Base-by-base conservation (phyloP, 495 filamentous ascomycete species). In the Aspergillus heteromorphus region DNA sequence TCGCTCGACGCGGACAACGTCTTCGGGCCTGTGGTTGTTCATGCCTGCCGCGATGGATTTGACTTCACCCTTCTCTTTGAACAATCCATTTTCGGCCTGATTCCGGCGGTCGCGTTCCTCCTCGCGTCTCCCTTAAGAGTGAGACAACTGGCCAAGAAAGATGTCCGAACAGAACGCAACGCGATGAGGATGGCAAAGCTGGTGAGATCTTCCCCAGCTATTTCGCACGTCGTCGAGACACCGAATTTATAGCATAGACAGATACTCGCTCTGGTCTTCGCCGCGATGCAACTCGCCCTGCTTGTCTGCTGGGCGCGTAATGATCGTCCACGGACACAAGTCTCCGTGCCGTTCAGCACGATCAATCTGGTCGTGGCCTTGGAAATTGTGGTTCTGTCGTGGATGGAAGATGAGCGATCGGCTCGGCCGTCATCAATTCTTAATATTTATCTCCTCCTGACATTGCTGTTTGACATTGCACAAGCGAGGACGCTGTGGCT, bases 381-480 rank as follows among this genome's bases (percentile, higher is more conserved):
- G 43, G 45, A 49, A 20, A 19, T 55, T 11, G 11, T 42, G 29
- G 30, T 48, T 6, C 17, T 55, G 11, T 62, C 59, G 1, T 59
- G 50, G 48, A 17, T 52, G 16, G 59, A 65, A 53, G 52, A 65
- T 56, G 30, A 16, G 13, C 53, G 56, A 25, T 65, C 59, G 23
- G 50, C 52, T 5, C 51, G 51, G 36, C 62, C 62, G n/a, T 62
- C 62, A 30, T 55, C 59, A 16, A 47, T 65, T 8, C 48, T 65
- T 18, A 45, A 8, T 16, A 41, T 56, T 25, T 65, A 65, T 27
- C 45, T 62, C 14, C 23, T 62, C 16, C 36, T 62, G 36, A 55
- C 62, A 1, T 25, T 59, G 9, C 43, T 62, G 4, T 70, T 79
- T 40, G 74, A 80, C 58, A 53, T 65, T 27, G 65, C 64, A 25